Evolutionary conservation across 2,329 filamentous ascomycete species (phyloP).

Genomic region (Cordyceps cateniannulata): DNA sequence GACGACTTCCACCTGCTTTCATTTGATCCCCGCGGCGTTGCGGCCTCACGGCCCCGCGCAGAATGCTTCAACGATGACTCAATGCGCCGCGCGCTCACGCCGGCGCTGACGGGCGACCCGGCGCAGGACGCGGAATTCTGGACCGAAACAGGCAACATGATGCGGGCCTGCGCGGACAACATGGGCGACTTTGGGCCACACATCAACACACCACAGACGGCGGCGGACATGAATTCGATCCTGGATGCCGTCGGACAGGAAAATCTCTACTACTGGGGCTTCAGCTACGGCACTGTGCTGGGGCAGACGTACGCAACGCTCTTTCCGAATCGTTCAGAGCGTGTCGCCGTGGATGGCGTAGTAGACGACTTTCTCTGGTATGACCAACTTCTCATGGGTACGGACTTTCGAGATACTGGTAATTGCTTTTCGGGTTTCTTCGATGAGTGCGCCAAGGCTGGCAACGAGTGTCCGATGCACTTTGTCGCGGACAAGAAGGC

Average conservation of each 20-base stretch:
- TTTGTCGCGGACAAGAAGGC: constrained; percentile 29
- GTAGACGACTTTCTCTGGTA: constrained; percentile 30
- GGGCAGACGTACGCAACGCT: constrained; percentile 35
- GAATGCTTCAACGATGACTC: constrained; percentile 31
- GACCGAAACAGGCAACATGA: constrained; percentile 32
- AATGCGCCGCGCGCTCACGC: constrained; percentile 23
- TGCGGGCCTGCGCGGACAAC: constrained; percentile 2
- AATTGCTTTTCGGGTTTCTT: constrained; percentile 26
- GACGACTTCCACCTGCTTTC: constrained; percentile 36
- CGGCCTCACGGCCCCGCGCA: constrained; percentile 23
- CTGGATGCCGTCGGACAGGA: constrained; percentile 32
- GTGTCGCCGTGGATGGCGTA: constrained; percentile 32
- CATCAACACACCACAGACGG: constrained; percentile 17
- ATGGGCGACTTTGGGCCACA: constrained; percentile 12
- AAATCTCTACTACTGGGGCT: constrained; percentile 34
- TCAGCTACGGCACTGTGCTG: constrained; percentile 36
- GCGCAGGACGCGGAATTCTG: constrained; percentile 30
- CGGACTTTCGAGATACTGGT: constrained; percentile 25
- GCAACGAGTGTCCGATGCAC: constrained; percentile 37
- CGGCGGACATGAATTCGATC: constrained; percentile 26
- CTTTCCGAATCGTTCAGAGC: constrained; percentile 26
- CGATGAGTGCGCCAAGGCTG: constrained; percentile 34
- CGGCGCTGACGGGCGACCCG: constrained; percentile 19
- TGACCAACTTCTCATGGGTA: constrained; percentile 17
- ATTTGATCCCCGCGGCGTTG: constrained; percentile 42